Base-by-base conservation (phyloP, 2,329 filamentous ascomycete species). In the Talaromyces rugulosus region DNA sequence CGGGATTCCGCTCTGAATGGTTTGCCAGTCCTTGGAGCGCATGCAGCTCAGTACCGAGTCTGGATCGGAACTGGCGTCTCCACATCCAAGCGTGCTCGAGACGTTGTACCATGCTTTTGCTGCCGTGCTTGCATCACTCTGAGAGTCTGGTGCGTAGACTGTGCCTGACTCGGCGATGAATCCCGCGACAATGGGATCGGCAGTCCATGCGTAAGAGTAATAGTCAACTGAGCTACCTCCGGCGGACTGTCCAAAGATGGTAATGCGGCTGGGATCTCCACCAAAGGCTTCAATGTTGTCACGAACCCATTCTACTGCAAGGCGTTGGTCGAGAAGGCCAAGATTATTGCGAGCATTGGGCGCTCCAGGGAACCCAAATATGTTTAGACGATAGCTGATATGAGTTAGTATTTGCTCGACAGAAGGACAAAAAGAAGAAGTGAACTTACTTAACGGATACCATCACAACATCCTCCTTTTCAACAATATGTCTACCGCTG, bases 271-370 rank as follows among this genome's bases (percentile, higher is more conserved):
- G 0, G 89, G 87, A 71, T 94, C 90, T n/a, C 91, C 91, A 7
- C 91, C 91, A 70, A 95, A 96, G 0, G 85, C 81, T 1, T 78
- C 86, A 59, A 94, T 91, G 66, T 93, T 91, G 67, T 91, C 89
- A 6, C 88, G 86, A 0, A 91, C 84, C 90, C 90, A 94, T 70
- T 92, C 77, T 5, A 94, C 78, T 0, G 84, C 90, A 66, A 89
- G 80, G 30, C 89, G 82, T 68, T 93, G 89, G 68, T 94, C 90
- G 0, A 89, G 79, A 2, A 91, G 81, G 2, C 90, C 90, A 3
- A 91, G 73, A 69, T 93, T 94, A 18, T 61, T 57, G n/a, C 42
- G 14, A n/a, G 56, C 42, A 12, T 40, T 56, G 33, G 59, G 59
- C 12, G 55, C 33, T 18, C 59, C 59, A 1, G 59, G 59, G 6